A percentile compares a stretch with the other conserved stretches of the same genome.
Conservation (phyloP, 345 rosid genomes). For the Brassica carinata region DNA sequence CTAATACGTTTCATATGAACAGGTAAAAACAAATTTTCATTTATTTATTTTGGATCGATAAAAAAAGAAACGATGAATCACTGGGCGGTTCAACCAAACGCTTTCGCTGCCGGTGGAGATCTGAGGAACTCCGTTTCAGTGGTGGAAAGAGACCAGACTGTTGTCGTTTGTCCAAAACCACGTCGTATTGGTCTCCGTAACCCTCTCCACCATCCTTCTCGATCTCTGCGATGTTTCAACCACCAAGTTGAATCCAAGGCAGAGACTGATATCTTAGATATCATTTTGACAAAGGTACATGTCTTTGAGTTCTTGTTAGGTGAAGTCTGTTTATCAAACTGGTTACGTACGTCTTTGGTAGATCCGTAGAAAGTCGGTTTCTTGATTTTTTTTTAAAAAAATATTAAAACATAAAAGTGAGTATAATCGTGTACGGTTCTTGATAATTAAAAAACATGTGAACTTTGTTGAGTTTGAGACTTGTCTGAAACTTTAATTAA, state of each 20-base stretch:
- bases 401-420: not conserved
- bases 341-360: slow-evolving; percentile 29
- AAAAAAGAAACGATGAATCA: slow-evolving; percentile 53
- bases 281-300: slow-evolving; percentile 76
- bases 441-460: slow-evolving; percentile 29
- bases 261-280: slow-evolving; percentile 75
- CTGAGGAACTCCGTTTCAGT: not conserved
- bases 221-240: slow-evolving; percentile 35
- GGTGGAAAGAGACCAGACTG: slow-evolving; percentile 41
- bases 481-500: not conserved
- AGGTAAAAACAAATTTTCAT: slow-evolving; percentile 25
- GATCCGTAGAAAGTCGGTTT: slow-evolving; percentile 29
- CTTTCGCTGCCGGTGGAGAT: slow-evolving; percentile 55
- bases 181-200: slow-evolving; percentile 61
- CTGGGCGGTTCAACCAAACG: slow-evolving; percentile 61
- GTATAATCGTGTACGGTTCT: slow-evolving; percentile 36
- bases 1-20: not conserved
- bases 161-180: slow-evolving; percentile 82
- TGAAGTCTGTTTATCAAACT: slow-evolving; percentile 32
- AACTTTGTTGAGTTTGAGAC: not conserved
- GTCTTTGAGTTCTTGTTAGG: slow-evolving; percentile 11
- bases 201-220: slow-evolving; percentile 21
- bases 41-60: not conserved
- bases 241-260: slow-evolving; percentile 74
- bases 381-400: not conserved